Conservation (phyloP, 192 early-diverging fungal species). For the Borealophlyctis nickersoniae region DNA sequence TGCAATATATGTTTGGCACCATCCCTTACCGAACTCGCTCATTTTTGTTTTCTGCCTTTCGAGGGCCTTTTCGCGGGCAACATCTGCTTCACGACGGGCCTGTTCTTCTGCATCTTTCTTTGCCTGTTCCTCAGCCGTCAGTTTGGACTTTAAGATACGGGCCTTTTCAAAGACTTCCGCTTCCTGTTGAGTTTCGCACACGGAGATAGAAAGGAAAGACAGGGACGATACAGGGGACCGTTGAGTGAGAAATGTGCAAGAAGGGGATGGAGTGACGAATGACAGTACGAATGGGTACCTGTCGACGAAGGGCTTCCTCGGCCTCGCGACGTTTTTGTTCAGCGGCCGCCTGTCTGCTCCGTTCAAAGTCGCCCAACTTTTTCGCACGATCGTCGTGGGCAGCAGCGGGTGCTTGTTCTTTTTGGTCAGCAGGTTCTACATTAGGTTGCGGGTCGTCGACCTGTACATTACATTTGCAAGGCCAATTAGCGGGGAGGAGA, state of each 20-base stretch:
- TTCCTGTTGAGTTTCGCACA: constrained; percentile 27
- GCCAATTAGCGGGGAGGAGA: no score
- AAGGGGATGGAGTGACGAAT: no score
- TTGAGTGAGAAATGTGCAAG: no score
- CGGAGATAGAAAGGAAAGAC: no score
- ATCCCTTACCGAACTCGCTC: neutral
- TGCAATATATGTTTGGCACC: no score
- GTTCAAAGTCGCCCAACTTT: constrained; percentile 21
- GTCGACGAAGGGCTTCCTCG: constrained; percentile 10
- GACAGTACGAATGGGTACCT: constrained; percentile 10
- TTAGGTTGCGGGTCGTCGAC: no score
- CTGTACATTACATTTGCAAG: no score
- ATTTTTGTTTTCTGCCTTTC: constrained; percentile 22
- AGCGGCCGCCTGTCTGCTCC: constrained; percentile 4
- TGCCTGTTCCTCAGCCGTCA: constrained; percentile 16
- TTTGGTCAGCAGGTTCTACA: no score
- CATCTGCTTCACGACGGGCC: constrained; percentile 12
- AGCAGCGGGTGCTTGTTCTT: no score
- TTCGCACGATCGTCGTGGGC: constrained; percentile 9
- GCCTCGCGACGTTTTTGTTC: neutral
- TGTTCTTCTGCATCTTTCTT: constrained; percentile 16
- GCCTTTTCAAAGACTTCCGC: constrained; percentile 35
- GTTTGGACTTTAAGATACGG: constrained; percentile 21
- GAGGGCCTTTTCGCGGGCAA: constrained; percentile 12
- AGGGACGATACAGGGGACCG: no score